Evolutionary conservation across 2,329 filamentous ascomycete genomes (phyloP).

Genomic region (Clarireedia sp.): DNA sequence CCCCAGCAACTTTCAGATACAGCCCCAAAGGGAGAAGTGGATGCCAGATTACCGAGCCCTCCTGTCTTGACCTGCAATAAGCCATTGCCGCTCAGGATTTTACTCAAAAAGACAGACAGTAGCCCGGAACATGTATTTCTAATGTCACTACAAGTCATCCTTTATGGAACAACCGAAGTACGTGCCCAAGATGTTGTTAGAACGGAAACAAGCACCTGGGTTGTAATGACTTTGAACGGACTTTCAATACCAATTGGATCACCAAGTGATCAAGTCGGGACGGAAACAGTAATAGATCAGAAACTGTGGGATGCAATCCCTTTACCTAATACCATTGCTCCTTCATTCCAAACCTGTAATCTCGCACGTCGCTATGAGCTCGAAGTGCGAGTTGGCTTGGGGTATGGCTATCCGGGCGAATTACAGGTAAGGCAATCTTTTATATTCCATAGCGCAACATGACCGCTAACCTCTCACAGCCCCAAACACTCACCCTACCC

Average conservation of each 20-base stretch:
- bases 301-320: slow-evolving; percentile 63
- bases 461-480: slow-evolving; percentile 31
- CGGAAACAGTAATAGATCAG: slow-evolving; percentile 62
- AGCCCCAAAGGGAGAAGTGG: slow-evolving; percentile 66
- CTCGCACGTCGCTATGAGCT: slow-evolving; percentile 74
- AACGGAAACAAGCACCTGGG: slow-evolving; percentile 65
- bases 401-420: slow-evolving; percentile 55
- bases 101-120: slow-evolving; percentile 68
- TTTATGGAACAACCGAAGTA: slow-evolving; percentile 73
- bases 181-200: slow-evolving; percentile 68
- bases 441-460: background rate
- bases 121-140: slow-evolving; percentile 65
- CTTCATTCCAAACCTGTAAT: slow-evolving; percentile 84
- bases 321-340: slow-evolving; percentile 79
- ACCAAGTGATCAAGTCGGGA: slow-evolving; percentile 49
- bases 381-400: slow-evolving; percentile 71
- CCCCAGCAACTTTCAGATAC: slow-evolving; percentile 31
- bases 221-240: slow-evolving; percentile 63
- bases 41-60: slow-evolving; percentile 76
- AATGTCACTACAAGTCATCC: slow-evolving; percentile 69
- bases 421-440: slow-evolving; percentile 25
- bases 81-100: slow-evolving; percentile 69
- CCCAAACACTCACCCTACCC: slow-evolving; percentile 72
- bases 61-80: slow-evolving; percentile 85
- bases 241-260: slow-evolving; percentile 64